phyloP scores from a whole-genome alignment of 2,329 filamentous ascomycete species.

The Fusarium sp. region DNA sequence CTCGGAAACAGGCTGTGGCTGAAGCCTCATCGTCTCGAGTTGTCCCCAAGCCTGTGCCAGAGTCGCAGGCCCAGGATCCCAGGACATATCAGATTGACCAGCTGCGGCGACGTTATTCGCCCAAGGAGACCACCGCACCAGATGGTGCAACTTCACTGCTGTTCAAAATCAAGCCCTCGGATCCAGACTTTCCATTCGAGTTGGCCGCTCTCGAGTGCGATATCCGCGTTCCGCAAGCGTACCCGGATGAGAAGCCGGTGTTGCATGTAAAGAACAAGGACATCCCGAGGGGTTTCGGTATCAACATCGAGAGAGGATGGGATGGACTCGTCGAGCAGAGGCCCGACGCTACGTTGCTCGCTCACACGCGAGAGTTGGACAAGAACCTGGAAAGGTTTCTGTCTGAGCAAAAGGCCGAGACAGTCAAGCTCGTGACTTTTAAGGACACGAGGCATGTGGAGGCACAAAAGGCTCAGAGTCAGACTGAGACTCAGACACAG shows the following conservation, averaged over 20 bases:
- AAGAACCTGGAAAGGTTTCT: conserved; percentile 76
- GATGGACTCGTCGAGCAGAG: conserved; percentile 69
- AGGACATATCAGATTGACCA: conserved; percentile 80
- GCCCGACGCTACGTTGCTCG: conserved; percentile 68
- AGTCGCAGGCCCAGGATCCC: conserved; percentile 72
- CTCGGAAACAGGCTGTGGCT: conserved; percentile 59
- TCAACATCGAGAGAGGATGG: conserved; percentile 83
- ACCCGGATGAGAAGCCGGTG: conserved; percentile 68
- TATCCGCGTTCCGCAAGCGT: conserved; percentile 71
- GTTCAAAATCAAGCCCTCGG: conserved; percentile 77
- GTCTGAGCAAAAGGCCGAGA: conserved; percentile 76
- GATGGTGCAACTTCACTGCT: conserved; percentile 66
- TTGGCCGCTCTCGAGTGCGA: conserved; percentile 75
- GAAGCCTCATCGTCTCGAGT: conserved; percentile 60
- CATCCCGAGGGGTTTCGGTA: conserved; percentile 76
- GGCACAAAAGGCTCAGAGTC: conserved; percentile 18
- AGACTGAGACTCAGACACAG: conserved; percentile 4
- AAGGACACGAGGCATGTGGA: conserved; percentile 65
- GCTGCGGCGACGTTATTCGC: conserved; percentile 72
- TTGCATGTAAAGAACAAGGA: conserved; percentile 74
- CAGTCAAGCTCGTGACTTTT: conserved; percentile 73
- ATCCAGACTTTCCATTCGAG: conserved; percentile 87
- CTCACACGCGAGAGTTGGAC: conserved; percentile 76
- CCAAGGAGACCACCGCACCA: conserved; percentile 56
- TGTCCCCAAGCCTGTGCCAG: conserved; percentile 73